Evolutionary conservation across 1,139 yeast species (phyloP), one percentile per base, ranked within the genome.

Genomic region (Pichia sp.): DNA sequence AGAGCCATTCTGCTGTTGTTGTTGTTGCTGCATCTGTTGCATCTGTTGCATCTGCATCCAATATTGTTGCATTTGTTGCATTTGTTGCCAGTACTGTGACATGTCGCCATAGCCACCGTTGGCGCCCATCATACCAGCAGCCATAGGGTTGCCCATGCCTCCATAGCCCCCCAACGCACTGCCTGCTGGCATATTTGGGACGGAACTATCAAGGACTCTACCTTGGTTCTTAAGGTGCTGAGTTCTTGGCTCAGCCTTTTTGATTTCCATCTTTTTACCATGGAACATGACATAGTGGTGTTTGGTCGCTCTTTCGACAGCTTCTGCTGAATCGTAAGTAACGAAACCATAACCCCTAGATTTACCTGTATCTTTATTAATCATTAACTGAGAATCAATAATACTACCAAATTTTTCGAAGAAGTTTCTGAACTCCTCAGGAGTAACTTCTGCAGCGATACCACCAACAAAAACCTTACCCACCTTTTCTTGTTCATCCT

Each of bases 391-490:
- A 31, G 97, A 96, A 63, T 93, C 98, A 50, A 91, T 84, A 43
- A 91, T 93, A 32, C 79, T 78, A 51, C 98, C 98, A 60, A 83
- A 91, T 60, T 82, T 84, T 35, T 87, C 77, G 58, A 91, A 91
- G 60, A 85, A 88, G 33, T 74, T 79, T 57, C 82, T 82, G 60
- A 91, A 93, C 50, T 91, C 97, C 47, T 74, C 75, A 53, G 94
- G 97, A 47, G 88, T 87, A 29, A 88, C 96, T 60, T 87, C 93
- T 25, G 95, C 87, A 40, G 95, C 94, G 47, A 91, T 86, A 48
- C 99, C 99, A 48, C 99, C 99, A 32, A 91, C 97, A 57, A 91
- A 91, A 49, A 91, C 91, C 64, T 91, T 91, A 52, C 97, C 96
- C 11, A 96, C 88, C 58, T 85, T 85, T 58, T 88, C 97, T 62